These are phyloP conservation scores for Scheffersomyces parashehatae DNA, from an alignment of 1,139 yeast species.

Conservation along the genomic window DNA sequence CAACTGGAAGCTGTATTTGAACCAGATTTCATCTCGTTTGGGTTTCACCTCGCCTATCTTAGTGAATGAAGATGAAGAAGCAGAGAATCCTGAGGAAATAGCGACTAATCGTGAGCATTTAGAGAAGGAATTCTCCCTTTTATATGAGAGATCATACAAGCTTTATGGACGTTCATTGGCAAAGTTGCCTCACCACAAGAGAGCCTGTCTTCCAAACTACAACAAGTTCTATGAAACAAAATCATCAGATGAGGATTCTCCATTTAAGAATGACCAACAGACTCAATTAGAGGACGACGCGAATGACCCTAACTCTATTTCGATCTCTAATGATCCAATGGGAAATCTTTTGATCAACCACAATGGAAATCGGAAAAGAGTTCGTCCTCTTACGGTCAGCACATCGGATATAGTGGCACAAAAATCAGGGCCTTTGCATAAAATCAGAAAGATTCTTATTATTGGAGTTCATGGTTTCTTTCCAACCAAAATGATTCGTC, in stretches of 20 bases:
- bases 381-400: conserved; percentile 5
- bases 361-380: conserved; percentile 6
- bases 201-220: conserved; percentile 48
- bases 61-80: conserved; percentile 14
- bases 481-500: conserved; percentile 82
- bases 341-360: conserved; percentile 46
- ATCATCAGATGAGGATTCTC: conserved; percentile 9
- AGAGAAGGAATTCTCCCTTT: conserved; percentile 36
- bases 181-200: conserved; percentile 36
- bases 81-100: conserved; percentile 13
- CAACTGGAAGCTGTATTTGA: conserved; percentile 40
- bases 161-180: conserved; percentile 43
- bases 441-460: conserved; percentile 60
- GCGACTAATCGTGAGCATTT: background rate
- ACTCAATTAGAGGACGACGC: conserved; percentile 30
- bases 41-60: conserved; percentile 40
- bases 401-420: conserved; percentile 31
- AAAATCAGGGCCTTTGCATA: conserved; percentile 33
- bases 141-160: conserved; percentile 42
- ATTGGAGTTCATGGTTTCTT: conserved; percentile 96
- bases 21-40: conserved; percentile 36
- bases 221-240: conserved; percentile 28
- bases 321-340: conserved; percentile 45
- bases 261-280: conserved; percentile 19
- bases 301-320: conserved; percentile 35